phyloP scores from a whole-genome alignment of 139 green algal species.

The Gonium pectorale region DNA sequence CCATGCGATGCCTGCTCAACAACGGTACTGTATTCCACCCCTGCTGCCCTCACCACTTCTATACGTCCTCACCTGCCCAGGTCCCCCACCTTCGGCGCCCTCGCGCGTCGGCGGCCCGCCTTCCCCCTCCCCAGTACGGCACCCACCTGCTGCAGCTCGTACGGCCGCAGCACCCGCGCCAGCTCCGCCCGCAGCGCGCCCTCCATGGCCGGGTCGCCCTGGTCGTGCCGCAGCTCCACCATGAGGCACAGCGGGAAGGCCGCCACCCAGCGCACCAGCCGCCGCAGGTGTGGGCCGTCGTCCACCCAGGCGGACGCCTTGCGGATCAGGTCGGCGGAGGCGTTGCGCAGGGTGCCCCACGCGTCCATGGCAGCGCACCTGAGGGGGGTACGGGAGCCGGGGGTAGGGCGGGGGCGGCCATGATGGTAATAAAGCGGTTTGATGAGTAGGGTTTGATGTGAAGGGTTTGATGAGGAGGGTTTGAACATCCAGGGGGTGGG shows the following conservation, averaged over 20 bases:
- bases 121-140: too few relatives aligned
- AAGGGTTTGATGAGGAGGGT: too few relatives aligned
- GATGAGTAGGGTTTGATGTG: too few relatives aligned
- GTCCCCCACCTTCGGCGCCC: too few relatives aligned
- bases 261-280: slow-evolving; percentile 41
- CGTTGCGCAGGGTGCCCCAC: slow-evolving; percentile 42
- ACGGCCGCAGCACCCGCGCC: slow-evolving; percentile 1
- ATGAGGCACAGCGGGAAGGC: slow-evolving; percentile 53
- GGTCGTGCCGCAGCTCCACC: slow-evolving; percentile 41
- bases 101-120: too few relatives aligned
- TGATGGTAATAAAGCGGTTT: too few relatives aligned
- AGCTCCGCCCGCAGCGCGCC: slow-evolving; percentile 16
- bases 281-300: slow-evolving; percentile 2
- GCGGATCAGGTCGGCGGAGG: slow-evolving; percentile 35
- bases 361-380: slow-evolving; percentile 32
- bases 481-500: too few relatives aligned
- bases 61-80: too few relatives aligned
- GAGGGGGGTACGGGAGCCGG: neutral
- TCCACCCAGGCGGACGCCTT: slow-evolving; percentile 46
- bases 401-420: neutral
- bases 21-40: too few relatives aligned
- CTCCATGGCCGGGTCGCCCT: neutral
- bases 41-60: too few relatives aligned
- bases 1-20: too few relatives aligned
- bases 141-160: slow-evolving; percentile 40